Percentiles rank a stretch among this genome's conserved stretches.
These are phyloP conservation scores for Meyerozyma athensensis DNA, from an alignment of 1,139 yeast genomes.

Conservation along the genomic window DNA sequence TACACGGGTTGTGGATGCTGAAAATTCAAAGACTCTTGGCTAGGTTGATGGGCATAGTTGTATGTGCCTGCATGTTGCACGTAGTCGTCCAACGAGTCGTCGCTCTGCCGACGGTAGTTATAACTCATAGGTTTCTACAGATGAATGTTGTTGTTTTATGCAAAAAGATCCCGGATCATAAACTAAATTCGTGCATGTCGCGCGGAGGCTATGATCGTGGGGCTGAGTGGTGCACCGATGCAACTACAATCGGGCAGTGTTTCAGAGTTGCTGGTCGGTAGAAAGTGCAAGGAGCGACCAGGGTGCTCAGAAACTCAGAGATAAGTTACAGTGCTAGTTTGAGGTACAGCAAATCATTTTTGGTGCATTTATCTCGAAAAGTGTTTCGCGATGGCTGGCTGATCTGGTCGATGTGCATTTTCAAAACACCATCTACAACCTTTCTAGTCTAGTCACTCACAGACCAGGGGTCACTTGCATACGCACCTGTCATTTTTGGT, in stretches of 20 bases:
- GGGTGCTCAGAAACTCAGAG: too few species aligned
- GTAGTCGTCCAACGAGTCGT: constrained; percentile 2
- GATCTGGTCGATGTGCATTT: too few species aligned
- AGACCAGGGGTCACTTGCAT: too few species aligned
- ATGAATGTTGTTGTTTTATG: neutral
- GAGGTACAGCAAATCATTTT: too few species aligned
- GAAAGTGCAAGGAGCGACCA: too few species aligned
- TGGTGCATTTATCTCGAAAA: too few species aligned
- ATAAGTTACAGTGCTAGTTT: too few species aligned
- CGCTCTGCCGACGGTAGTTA: constrained; percentile 2
- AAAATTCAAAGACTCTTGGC: constrained; percentile 7
- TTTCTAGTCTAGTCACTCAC: too few species aligned
- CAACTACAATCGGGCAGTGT: too few species aligned
- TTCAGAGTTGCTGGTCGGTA: too few species aligned
- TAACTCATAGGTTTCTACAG: neutral
- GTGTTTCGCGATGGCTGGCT: constrained; percentile 3
- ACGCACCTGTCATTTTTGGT: too few species aligned
- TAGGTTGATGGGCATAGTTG: constrained; percentile 1
- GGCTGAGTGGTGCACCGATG: neutral
- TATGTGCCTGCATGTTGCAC: constrained; percentile 1
- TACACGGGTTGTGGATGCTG: constrained; percentile 11
- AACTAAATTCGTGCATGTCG: neutral
- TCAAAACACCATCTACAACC: too few species aligned
- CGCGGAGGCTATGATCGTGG: constrained; percentile 1
- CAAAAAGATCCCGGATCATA: neutral